Base-by-base conservation (phyloP, 2,329 filamentous ascomycete genomes). In the Stagonosporopsis rhizophila region DNA sequence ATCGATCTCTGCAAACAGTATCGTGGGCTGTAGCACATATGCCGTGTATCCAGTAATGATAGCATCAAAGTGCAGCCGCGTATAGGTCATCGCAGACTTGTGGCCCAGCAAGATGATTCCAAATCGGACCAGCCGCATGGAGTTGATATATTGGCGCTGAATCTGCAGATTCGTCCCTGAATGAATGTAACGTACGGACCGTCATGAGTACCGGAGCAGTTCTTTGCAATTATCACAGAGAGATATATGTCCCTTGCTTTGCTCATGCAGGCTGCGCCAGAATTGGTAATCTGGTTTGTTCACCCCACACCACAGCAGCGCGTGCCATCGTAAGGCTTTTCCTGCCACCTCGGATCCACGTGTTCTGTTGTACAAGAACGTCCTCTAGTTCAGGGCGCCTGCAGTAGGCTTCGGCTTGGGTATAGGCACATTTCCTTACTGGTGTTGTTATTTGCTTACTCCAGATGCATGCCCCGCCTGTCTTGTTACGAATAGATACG, bases 351-450 rank as follows among this genome's bases (percentile, higher is more conserved):
- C 23, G 23, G 17, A 22, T 61, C 60, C 69, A 67, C 64, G 64
- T 69, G 64, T 56, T 50, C 49, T 56, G 65, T 69, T 17, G 61
- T 51, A 67, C 63, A 48, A 54, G 47, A 65, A 57, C 62, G 51
- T 62, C 59, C 52, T 56, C 51, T 53, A 52, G 41, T 58, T 19
- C 44, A 58, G 38, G 30, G 35, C 41, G 58, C 34, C 64, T 72
- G 69, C 69, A 70, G 39, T 22, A 37, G 38, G 19, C 45, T 57
- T 61, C 45, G 4, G 47, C 66, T 62, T 7, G 15, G 62, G 66
- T 37, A 68, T 59, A 48, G 58, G 40, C 22, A 56, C 44, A 59
- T 59, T 60, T 52, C 55, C 47, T 20, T 35, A 44, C 48, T 23
- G 39, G 35, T 54, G 22, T 52, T 52, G 40, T 52, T 44, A 39